phyloP scores from a whole-genome alignment of 805 yeast genomes.

The Wickerhamiella galacta region DNA sequence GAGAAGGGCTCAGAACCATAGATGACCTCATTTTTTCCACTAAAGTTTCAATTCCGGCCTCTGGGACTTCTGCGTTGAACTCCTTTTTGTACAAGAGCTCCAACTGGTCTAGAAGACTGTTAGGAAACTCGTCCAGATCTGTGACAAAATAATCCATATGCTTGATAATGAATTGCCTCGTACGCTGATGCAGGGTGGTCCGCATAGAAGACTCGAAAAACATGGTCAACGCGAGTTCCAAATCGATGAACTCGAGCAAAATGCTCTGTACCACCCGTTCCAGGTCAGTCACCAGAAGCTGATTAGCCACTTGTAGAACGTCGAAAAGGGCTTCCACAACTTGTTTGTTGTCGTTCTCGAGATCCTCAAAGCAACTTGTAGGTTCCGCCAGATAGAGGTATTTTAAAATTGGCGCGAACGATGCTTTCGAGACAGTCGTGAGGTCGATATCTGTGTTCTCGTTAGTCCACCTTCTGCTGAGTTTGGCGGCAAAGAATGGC shows the following conservation, averaged over 20 bases:
- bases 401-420: neutral
- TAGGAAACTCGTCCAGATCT: slow-evolving; percentile 1
- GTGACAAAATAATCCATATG: slow-evolving; percentile 7
- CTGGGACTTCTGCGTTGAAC: slow-evolving; percentile 1
- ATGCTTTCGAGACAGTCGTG: neutral
- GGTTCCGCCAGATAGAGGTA: slow-evolving; percentile 9
- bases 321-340: slow-evolving; percentile 6
- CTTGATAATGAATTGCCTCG: slow-evolving; percentile 3
- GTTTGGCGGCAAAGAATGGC: slow-evolving; percentile 8
- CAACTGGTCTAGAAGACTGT: neutral
- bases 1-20: too few relatives aligned
- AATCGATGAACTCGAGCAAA: slow-evolving; percentile 9
- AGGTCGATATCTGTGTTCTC: too few relatives aligned
- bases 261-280: slow-evolving; percentile 7
- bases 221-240: slow-evolving; percentile 8
- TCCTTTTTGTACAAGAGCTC: slow-evolving; percentile 4
- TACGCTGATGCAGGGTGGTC: neutral
- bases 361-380: neutral
- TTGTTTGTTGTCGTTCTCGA: neutral
- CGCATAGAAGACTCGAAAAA: slow-evolving; percentile 2
- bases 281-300: slow-evolving; percentile 11
- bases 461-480: slow-evolving; percentile 1
- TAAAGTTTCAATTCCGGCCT: slow-evolving; percentile 1
- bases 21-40: slow-evolving; percentile 1
- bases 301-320: slow-evolving; percentile 12